These are phyloP conservation scores for Puccinia novopanici DNA, from an alignment of 1,284 basidiomycete genomes.

Conservation along the genomic window DNA sequence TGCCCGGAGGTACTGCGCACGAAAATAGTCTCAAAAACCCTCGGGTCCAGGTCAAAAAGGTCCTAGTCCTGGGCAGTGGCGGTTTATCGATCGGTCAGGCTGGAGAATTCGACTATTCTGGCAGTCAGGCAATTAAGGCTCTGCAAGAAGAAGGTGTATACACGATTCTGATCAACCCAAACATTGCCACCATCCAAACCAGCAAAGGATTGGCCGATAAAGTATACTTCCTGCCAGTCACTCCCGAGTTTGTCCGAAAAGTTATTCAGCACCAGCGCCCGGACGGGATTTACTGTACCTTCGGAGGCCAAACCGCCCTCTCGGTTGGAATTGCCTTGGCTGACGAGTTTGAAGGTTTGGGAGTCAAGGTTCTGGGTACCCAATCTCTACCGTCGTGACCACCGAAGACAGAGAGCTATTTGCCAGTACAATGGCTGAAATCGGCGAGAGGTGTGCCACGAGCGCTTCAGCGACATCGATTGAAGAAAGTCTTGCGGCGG, in stretches of 20 bases:
- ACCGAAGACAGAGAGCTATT: conserved; percentile 97
- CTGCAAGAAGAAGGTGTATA: conserved; percentile 98
- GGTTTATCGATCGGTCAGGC: conserved; percentile 97
- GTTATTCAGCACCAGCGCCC: conserved; percentile 98
- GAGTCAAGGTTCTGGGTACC: conserved; percentile 90
- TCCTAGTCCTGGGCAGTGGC: conserved; percentile 95
- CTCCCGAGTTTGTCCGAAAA: conserved; percentile 94
- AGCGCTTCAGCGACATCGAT: conserved; percentile 75
- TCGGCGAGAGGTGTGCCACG: conserved; percentile 91
- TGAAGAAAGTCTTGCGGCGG: conserved; percentile 84
- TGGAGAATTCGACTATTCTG: conserved; percentile 98
- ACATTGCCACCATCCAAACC: conserved; percentile 99
- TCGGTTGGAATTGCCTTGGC: conserved; percentile 97
- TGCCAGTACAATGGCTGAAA: conserved; percentile 89
- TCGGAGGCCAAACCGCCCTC: conserved; percentile 95
- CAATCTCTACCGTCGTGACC: conserved; percentile 93
- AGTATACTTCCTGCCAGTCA: conserved; percentile 98
- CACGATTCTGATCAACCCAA: conserved; percentile 96
- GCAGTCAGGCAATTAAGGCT: conserved; percentile 98
- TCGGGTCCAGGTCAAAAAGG: conserved; percentile 79
- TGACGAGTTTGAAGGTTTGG: conserved; percentile 80
- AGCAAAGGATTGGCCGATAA: conserved; percentile 97
- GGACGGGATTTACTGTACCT: conserved; percentile 97
- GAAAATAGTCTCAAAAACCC: conserved; percentile 79
- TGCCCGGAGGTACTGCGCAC: conserved; percentile 82